Evolutionary conservation across 2,329 filamentous ascomycete species (phyloP).

Genomic region (Phoma sp.): DNA sequence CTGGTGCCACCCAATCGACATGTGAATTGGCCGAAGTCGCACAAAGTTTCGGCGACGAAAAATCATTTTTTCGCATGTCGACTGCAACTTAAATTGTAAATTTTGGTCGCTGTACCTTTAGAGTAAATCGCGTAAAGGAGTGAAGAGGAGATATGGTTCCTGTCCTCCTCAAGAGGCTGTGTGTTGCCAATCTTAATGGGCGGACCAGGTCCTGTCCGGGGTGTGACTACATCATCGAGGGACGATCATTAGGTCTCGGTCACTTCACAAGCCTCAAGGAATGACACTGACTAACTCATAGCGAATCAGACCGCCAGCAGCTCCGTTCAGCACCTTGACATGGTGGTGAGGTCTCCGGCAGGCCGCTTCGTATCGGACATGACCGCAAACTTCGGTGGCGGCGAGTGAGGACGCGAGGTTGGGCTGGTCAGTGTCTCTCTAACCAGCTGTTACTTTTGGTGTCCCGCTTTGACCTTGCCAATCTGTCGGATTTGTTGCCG

Average conservation of each 20-base stretch:
- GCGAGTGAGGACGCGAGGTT: constrained; percentile 22
- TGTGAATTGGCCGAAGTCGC: constrained; percentile 7
- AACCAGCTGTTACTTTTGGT: constrained; percentile 21
- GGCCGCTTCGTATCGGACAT: constrained; percentile 23
- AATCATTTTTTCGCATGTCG: constrained; percentile 3
- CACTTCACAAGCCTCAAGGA: background rate
- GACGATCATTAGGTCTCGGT: constrained; percentile 7
- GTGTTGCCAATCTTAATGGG: constrained; percentile 4
- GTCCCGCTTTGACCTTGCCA: constrained; percentile 27
- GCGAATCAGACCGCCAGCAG: constrained; percentile 11
- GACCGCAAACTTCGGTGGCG: constrained; percentile 21
- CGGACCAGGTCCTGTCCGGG: background rate
- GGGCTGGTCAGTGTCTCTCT: constrained; percentile 19
- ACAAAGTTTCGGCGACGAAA: constrained; percentile 16
- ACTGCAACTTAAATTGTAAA: background rate
- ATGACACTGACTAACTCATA: background rate
- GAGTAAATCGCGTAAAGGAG: background rate
- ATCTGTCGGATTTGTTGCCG: constrained; percentile 24
- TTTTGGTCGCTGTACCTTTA: background rate
- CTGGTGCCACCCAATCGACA: background rate
- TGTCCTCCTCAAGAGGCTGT: constrained; percentile 6
- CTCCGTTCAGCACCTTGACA: constrained; percentile 12
- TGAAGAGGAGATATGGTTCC: background rate
- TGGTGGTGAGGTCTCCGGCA: constrained; percentile 5
- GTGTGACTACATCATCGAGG: constrained; percentile 15